Evolutionary conservation across 176 grass and related monocot species (phyloP), one percentile per base, ranked within the genome.

Genomic region (Ampelocalamus luodianensis): DNA sequence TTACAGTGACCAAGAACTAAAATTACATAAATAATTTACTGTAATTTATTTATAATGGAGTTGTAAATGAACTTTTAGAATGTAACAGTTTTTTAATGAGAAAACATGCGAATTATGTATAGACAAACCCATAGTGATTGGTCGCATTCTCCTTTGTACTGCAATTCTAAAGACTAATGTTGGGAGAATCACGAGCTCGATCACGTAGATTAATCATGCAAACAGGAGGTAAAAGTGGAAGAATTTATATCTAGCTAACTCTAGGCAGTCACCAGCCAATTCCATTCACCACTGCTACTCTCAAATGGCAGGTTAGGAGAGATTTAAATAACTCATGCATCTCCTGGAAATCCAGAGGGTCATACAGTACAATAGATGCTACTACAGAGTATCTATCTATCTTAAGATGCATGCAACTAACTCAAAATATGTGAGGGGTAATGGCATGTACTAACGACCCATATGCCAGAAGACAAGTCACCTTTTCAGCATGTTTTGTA

Each of bases 341-440:
- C 12, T 43, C 56, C 59, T 23, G 38, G 37, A 18, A 63, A 45
- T 78, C 14, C 68, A 72, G 68, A 55, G 53, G 24, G 65, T 32
- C 51, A 61, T 54, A 37, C n/a, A 7, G 34, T 32, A 20, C 9
- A 24, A 59, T 23, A 8, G 51, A 60, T 60, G 58, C 58, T 4
- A 23, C 5, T 55, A 23, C 56, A 23, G 56, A n/a, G 17, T n/a
- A 58, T 59, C 55, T 59, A 22, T 20, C 82, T 86, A 86, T 86
- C 37, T 90, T 86, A 82, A 82, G 88, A 54, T 20, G 44, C 68
- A 61, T 50, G 63, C 13, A 49, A 65, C 16, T 12, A 16, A 58
- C 65, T 23, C 17, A 78, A 38, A 38, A 83, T 42, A 83, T 37
- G 55, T 56, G 71, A 11, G 18, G 12, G 59, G 48, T 44, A 86